A percentile compares a stretch with the other conserved stretches of the same genome.
phyloP scores from a whole-genome alignment of 2,329 filamentous ascomycete genomes.

The Botrytis pseudocinerea region DNA sequence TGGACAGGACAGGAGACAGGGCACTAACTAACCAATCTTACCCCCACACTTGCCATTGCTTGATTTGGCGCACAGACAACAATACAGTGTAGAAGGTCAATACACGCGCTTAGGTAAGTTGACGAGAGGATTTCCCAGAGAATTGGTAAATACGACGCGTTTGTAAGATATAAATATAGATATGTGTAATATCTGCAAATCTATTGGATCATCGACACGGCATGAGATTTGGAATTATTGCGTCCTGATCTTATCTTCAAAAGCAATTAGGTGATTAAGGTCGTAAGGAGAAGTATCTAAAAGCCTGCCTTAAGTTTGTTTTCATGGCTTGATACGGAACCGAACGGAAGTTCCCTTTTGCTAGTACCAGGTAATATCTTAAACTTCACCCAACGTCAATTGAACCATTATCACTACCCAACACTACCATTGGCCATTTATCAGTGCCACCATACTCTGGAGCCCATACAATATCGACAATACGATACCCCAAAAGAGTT shows the following conservation, averaged over 20 bases:
- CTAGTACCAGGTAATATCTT: neutral
- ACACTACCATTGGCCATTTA: neutral
- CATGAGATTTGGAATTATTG: neutral
- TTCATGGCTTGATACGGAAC: neutral
- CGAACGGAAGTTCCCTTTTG: slow-evolving; percentile 6
- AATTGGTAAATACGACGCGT: neutral
- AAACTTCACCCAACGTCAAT: slow-evolving; percentile 6
- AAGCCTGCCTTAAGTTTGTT: neutral
- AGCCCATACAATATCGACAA: neutral
- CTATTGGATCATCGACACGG: neutral
- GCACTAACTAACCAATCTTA: neutral
- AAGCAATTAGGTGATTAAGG: neutral
- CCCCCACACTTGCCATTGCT: slow-evolving; percentile 13
- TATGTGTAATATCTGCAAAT: neutral
- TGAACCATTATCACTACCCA: neutral
- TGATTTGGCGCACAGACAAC: neutral
- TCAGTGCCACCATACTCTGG: neutral
- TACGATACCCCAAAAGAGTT: neutral
- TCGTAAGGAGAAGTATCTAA: neutral
- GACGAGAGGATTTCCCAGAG: neutral
- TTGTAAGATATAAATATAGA: neutral
- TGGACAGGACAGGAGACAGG: neutral
- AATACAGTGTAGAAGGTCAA: neutral
- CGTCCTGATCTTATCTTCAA: neutral
- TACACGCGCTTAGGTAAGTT: neutral